These are phyloP conservation scores for Moelleriella libera DNA, from an alignment of 2,329 filamentous ascomycete species.

Conservation along the genomic window DNA sequence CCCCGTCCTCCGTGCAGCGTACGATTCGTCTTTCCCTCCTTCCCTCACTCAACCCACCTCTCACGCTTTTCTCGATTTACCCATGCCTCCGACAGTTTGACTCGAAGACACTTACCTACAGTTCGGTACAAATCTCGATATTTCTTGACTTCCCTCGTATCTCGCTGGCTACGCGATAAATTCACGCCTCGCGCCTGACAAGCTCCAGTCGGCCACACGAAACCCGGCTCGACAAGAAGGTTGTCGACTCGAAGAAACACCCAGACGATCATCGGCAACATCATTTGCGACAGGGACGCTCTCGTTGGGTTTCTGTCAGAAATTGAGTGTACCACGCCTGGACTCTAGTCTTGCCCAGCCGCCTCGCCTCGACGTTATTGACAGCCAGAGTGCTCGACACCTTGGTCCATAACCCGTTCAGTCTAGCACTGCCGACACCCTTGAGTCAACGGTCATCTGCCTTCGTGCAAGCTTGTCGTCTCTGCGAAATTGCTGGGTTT, in stretches of 20 bases:
- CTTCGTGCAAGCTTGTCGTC: background rate
- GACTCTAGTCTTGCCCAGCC: too few species aligned
- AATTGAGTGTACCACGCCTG: too few species aligned
- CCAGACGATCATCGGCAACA: too few species aligned
- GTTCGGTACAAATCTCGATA: background rate
- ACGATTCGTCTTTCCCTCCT: conserved; percentile 13
- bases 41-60: conserved; percentile 5
- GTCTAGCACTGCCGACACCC: too few species aligned
- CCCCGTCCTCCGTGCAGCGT: conserved; percentile 14
- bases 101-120: background rate
- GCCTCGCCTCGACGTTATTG: too few species aligned
- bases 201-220: background rate
- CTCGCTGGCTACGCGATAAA: background rate
- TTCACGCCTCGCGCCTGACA: background rate
- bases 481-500: background rate
- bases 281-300: too few species aligned
- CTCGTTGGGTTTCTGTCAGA: too few species aligned
- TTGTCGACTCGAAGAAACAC: background rate
- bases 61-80: conserved; percentile 1
- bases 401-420: too few species aligned
- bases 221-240: conserved; percentile 1
- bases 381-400: too few species aligned
- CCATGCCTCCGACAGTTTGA: conserved; percentile 3
- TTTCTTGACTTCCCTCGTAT: background rate
- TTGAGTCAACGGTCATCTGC: too few species aligned